These are phyloP conservation scores for Lophiotrema nucula DNA, from an alignment of 495 filamentous ascomycete species.

Conservation along the genomic window DNA sequence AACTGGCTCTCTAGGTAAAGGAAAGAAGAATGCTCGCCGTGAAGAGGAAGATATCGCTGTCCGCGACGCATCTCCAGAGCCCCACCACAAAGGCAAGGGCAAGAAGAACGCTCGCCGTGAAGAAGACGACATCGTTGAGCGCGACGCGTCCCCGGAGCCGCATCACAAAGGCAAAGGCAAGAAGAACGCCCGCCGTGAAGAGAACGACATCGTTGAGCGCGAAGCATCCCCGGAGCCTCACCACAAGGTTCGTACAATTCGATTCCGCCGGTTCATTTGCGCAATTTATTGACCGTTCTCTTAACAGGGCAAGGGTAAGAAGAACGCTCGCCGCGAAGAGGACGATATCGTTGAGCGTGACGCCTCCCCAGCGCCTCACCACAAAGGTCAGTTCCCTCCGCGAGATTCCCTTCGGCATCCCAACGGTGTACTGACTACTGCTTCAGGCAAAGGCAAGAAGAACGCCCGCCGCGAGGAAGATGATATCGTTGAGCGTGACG, in stretches of 20 bases:
- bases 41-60: background rate
- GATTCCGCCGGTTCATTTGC: background rate
- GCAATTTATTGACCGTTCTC: background rate
- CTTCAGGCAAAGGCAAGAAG: background rate
- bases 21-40: constrained; percentile 8
- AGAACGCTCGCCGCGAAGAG: background rate
- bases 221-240: constrained; percentile 7
- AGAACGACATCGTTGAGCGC: background rate
- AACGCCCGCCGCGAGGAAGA: background rate
- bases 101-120: constrained; percentile 3
- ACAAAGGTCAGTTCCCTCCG: background rate
- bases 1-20: too few relatives aligned
- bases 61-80: background rate
- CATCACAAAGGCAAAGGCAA: constrained; percentile 24
- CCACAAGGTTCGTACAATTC: constrained; percentile 3
- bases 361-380: background rate
- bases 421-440: background rate
- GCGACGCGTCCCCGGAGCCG: constrained; percentile 8
- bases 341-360: background rate
- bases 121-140: background rate
- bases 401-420: background rate
- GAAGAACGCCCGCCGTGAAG: constrained; percentile 8
- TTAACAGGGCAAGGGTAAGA: background rate
- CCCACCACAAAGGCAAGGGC: constrained; percentile 16
- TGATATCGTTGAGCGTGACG: background rate